Conservation (phyloP, 345 rosid species). For the Eucalyptus pauciflora region DNA sequence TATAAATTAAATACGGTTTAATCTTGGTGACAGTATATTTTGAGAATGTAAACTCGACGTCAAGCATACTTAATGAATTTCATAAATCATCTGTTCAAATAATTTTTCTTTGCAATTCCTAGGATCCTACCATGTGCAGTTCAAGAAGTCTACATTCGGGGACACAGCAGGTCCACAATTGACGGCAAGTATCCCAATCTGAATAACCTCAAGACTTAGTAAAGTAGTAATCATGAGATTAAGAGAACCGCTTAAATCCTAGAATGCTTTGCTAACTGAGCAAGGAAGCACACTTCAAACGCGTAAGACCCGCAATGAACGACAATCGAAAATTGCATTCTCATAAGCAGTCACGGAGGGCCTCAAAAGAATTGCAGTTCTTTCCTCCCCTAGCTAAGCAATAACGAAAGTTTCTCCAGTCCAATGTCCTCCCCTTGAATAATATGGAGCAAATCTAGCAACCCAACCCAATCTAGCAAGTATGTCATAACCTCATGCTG, state of each 20-base stretch:
- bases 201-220: background rate
- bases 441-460: background rate
- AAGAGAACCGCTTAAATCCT: too few relatives aligned
- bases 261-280: background rate
- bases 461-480: background rate
- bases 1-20: background rate
- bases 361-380: background rate
- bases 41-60: background rate
- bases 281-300: background rate
- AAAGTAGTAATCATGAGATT: too few relatives aligned
- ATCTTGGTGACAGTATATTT: background rate
- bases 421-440: too few relatives aligned
- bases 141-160: background rate
- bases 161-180: background rate
- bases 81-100: background rate
- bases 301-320: background rate
- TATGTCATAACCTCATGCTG: too few relatives aligned
- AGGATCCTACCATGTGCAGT: background rate
- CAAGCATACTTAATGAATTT: background rate
- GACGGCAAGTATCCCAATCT: background rate
- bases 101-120: background rate
- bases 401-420: background rate
- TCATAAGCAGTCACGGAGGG: background rate
- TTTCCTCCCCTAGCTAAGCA: background rate
- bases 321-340: background rate